These are phyloP conservation scores for Melastoma malabathricum DNA, from an alignment of 345 rosid species.

Conservation along the genomic window DNA sequence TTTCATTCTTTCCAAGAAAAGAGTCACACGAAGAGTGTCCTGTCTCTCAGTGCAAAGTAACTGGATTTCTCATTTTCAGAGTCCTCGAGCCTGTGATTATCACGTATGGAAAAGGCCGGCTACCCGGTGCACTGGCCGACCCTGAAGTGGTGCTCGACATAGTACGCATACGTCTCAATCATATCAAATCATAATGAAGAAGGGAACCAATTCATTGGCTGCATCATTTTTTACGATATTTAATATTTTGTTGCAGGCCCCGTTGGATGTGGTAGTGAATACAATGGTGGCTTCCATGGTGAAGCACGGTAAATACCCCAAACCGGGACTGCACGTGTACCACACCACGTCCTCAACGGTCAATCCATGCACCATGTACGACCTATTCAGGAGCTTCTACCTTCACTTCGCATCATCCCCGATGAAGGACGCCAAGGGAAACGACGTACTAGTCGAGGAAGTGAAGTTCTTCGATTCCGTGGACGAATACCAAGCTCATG, in stretches of 20 bases:
- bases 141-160: constrained; percentile 11
- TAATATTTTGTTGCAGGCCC: constrained; percentile 6
- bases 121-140: constrained; percentile 16
- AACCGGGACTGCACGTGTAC: constrained; percentile 10
- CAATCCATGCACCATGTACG: constrained; percentile 6
- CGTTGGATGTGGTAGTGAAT: constrained; percentile 20
- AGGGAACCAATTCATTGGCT: not conserved
- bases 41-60: not conserved
- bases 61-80: constrained; percentile 7
- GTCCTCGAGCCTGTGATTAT: constrained; percentile 23
- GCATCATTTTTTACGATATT: no score
- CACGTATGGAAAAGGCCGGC: constrained; percentile 21
- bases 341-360: constrained; percentile 13
- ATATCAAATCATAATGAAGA: not conserved
- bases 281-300: constrained; percentile 16
- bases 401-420: constrained; percentile 12
- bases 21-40: not conserved
- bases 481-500: constrained; percentile 8
- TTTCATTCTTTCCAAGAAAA: not conserved
- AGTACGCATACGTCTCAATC: constrained; percentile 1
- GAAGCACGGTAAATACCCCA: constrained; percentile 10
- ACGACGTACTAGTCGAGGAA: not conserved
- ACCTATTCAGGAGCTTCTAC: not conserved
- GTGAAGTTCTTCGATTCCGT: constrained; percentile 10
- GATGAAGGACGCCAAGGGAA: constrained; percentile 7